Evolutionary conservation across 768 basidiomycete species (phyloP), one percentile per base, ranked within the genome.

Genomic region (Fomitopsis pulvina): DNA sequence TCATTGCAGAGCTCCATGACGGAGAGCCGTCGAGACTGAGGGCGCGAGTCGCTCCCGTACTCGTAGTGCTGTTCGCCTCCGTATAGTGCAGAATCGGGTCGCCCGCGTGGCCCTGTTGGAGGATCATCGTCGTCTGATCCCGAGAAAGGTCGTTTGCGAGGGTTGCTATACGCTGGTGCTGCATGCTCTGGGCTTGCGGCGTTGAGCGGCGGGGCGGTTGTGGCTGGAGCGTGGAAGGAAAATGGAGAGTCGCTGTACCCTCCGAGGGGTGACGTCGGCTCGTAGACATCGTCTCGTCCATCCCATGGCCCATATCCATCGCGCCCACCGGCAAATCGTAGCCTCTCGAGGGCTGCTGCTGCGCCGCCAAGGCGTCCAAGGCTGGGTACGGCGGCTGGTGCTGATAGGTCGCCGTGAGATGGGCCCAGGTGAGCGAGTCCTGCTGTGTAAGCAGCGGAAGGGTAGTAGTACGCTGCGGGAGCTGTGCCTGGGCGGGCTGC

Each of bases 1-100:
- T 85, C 85, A 77, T 89, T 87, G 78, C 87, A 88, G 76, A 90
- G 83, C 58, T 90, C 87, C 85, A 89, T 78, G 77, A 90, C 83
- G 67, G 83, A 76, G 77, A 90, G 80, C 53, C 87, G 71, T 59
- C 87, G 77, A 70, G 83, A 86, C 62, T 85, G 81, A 55, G 87
- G 87, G 60, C 87, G 75, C 60, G 84, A 87, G 57, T 87, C 85
- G 56, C 75, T 63, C 21, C 80, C 87, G 68, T 85, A 84, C 48
- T 84, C 83, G 72, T 84, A 81, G 39, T 74, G 73, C 47, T 56
- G 48, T 63, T 55, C 47, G 47, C 52, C 58, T 57, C 71, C 73
- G 64, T 71, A 68, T 53, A 46, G 52, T 55, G 49, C 51, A 53
- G 52, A 48, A 51, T 46, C 53, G 43, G 38, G 41, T 51, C 42